A percentile compares a stretch with the other conserved stretches of the same genome.
Evolutionary conservation across 164 flowering plant genomes (phyloP).

Genomic region (Nelumbo lutea): DNA sequence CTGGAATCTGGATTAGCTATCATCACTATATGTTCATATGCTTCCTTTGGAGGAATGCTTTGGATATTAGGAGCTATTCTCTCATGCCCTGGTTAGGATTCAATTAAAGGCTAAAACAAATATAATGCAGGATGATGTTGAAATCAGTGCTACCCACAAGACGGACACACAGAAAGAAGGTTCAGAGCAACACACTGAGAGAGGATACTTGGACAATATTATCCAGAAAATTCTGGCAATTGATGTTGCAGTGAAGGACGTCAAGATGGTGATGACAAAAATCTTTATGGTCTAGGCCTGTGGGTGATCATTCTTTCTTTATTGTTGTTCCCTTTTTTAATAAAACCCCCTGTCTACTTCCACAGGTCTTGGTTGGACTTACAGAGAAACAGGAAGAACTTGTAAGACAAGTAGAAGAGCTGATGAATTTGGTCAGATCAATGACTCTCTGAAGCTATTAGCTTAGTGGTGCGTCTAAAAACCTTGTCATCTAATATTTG

Average conservation of each 20-base stretch:
- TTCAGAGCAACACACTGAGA: slow-evolving; percentile 8
- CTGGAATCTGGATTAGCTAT: too few species aligned
- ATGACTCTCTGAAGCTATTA: slow-evolving; percentile 8
- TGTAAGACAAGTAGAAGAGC: slow-evolving; percentile 28
- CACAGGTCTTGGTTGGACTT: slow-evolving; percentile 28
- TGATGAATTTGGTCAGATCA: slow-evolving; percentile 17
- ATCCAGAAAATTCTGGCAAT: slow-evolving; percentile 29
- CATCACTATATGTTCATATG: too few species aligned
- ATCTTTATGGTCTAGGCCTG: slow-evolving; percentile 8
- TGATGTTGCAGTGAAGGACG: slow-evolving; percentile 36
- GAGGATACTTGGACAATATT: slow-evolving; percentile 8
- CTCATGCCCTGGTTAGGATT: slow-evolving; percentile 2
- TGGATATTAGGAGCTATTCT: not conserved
- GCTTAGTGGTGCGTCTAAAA: not conserved
- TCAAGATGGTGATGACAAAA: slow-evolving; percentile 31
- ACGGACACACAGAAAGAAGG: not conserved
- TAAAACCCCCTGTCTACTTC: not conserved
- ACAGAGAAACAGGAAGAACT: slow-evolving; percentile 25
- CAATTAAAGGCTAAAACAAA: not conserved
- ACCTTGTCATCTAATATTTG: not conserved
- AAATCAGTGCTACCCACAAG: not conserved
- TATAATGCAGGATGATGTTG: slow-evolving; percentile 23
- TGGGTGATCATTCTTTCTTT: slow-evolving; percentile 4
- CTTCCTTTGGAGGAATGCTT: too few species aligned
- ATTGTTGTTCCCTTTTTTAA: not conserved